These are phyloP conservation scores for Fusarium verrucosum DNA, from an alignment of 2,329 filamentous ascomycete genomes.

Conservation along the genomic window DNA sequence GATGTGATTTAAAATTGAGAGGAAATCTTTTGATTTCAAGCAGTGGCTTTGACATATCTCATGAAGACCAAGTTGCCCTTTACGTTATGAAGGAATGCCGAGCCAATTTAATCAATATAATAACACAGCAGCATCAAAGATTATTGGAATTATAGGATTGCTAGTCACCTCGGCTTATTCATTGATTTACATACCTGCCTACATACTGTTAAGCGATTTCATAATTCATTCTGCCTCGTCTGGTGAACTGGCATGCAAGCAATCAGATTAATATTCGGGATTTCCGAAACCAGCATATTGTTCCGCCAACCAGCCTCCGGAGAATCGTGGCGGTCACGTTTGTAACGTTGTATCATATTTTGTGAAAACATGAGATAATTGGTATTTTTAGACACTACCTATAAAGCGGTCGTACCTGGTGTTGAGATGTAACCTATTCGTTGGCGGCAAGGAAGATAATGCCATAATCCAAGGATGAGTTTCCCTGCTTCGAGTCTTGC, in stretches of 20 bases:
- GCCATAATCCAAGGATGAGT: not conserved
- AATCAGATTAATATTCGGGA: not conserved
- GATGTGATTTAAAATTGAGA: not conserved
- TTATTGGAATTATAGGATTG: not conserved
- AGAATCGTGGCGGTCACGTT: constrained; percentile 2
- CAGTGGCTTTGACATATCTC: not conserved
- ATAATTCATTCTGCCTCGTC: not conserved
- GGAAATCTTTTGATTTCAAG: not conserved
- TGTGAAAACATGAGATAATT: not conserved
- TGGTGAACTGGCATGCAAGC: not conserved
- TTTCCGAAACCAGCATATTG: not conserved
- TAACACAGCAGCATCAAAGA: not conserved
- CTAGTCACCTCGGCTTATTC: not conserved
- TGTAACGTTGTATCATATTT: not conserved
- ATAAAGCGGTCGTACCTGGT: not conserved
- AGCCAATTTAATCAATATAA: not conserved
- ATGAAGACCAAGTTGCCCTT: not conserved
- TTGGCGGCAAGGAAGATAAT: no score
- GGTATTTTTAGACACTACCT: constrained; percentile 3
- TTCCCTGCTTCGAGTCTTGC: not conserved
- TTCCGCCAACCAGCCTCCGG: not conserved
- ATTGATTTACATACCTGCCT: not conserved
- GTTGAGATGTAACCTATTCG: not conserved
- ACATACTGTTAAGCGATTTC: not conserved
- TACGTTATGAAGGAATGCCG: not conserved